phyloP scores from a whole-genome alignment of 768 basidiomycete genomes.

The Paxillus ammoniavirescens region DNA sequence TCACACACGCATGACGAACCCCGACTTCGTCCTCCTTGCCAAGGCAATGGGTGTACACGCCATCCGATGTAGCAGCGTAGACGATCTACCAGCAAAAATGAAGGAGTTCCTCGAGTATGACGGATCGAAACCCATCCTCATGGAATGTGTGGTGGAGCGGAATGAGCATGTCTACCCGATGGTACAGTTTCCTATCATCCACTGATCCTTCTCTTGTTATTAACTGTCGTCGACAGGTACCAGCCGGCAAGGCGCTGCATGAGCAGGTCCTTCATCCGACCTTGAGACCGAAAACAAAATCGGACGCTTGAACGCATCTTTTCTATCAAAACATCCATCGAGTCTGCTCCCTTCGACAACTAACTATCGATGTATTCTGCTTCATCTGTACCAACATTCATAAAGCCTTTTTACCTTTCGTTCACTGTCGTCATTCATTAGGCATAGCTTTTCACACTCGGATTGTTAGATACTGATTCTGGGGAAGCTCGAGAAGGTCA shows the following conservation, averaged over 20 bases:
- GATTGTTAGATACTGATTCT: no score
- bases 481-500: not conserved
- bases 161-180: slow-evolving; percentile 91
- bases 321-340: not conserved
- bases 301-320: slow-evolving; percentile 18
- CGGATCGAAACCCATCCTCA: slow-evolving; percentile 76
- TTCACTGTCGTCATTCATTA: slow-evolving; percentile 1
- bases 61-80: slow-evolving; percentile 65
- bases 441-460: not conserved
- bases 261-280: slow-evolving; percentile 82
- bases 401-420: not conserved
- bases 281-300: slow-evolving; percentile 32
- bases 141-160: slow-evolving; percentile 87
- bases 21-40: slow-evolving; percentile 90
- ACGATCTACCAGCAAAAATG: slow-evolving; percentile 92
- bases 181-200: slow-evolving; percentile 42
- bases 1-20: slow-evolving; percentile 94
- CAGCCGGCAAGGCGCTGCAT: slow-evolving; percentile 92
- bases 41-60: slow-evolving; percentile 92
- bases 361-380: slow-evolving; percentile 17
- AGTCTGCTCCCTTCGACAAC: not conserved
- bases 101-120: slow-evolving; percentile 98
- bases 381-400: slow-evolving; percentile 26
- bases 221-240: slow-evolving; percentile 47
- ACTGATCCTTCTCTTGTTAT: not conserved